Base-by-base conservation (phyloP, 2,329 filamentous ascomycete genomes). In the Calonectria crousiana region DNA sequence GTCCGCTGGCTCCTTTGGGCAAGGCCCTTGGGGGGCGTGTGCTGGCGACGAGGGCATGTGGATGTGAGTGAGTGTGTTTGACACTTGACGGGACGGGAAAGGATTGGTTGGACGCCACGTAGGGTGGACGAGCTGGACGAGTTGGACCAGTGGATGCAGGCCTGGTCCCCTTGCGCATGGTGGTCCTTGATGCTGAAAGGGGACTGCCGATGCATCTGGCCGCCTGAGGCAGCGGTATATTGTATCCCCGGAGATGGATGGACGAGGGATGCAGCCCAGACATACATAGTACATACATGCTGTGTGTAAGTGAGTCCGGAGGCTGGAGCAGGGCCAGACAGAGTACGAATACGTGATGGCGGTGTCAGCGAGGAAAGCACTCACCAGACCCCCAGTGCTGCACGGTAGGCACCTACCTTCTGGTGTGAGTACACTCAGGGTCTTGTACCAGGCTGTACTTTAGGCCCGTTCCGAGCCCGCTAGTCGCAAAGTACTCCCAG, bases 1-100 rank as follows among this genome's bases (percentile, higher is more conserved):
- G 51, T 36, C 30, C 11, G 38, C 38, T 32, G 32, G 67, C 32
- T 38, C 32, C 56, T 49, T 60, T 44, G 44, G 68, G 28, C 26
- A 36, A 23, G 30, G 67, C 28, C 51, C 26, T 53, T n/a, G 32
- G 58, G 53, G 68, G 58, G 68, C 23, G 49, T 53, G 65, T 56
- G 51, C 41, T 52, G 23, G 44, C 16, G 52, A 51, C 14, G 44
- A 53, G 67, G 56, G 41, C 67, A 62, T 64, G 41, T 69, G 58
- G 41, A 74, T 67, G 71, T 62, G 56, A 28, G 34, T 49, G 41
- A 64, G 58, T 44, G 71, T 65, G 71, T 73, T 75, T 67, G 67
- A 69, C 53, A 53, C 66, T 65, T 58, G 72, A 72, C 71, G 64
- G 67, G 69, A 78, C 77, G 71, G 76, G 74, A 71, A 74, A 69